phyloP scores from a whole-genome alignment of 331 rosid genomes.

The Malus hybrid region DNA sequence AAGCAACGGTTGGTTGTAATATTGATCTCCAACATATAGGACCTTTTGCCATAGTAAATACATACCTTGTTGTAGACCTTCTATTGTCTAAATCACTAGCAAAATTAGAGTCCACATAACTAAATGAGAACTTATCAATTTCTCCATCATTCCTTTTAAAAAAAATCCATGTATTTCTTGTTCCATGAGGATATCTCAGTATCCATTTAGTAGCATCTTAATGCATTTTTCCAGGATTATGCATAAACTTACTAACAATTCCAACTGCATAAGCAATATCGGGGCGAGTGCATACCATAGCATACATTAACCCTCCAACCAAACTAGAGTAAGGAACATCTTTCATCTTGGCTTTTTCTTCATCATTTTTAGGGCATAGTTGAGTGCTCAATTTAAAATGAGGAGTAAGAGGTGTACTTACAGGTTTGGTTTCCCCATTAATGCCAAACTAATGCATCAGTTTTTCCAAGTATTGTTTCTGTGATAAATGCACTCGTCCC shows the following conservation, averaged over 20 bases:
- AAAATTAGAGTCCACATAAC: background rate
- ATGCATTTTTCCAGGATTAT: background rate
- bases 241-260: background rate
- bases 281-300: background rate
- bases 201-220: background rate
- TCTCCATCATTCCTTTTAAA: background rate
- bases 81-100: background rate
- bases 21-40: background rate
- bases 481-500: background rate
- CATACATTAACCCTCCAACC: background rate
- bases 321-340: background rate
- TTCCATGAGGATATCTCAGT: background rate
- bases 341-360: background rate
- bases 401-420: background rate
- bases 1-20: background rate
- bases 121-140: background rate
- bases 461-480: background rate
- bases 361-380: background rate
- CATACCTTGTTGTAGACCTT: background rate
- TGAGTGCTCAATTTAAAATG: background rate
- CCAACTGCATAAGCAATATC: background rate
- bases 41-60: background rate
- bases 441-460: background rate
- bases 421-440: background rate
- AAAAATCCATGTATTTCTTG: background rate